Evolutionary conservation across 2,329 filamentous ascomycete genomes (phyloP), one percentile per base, ranked within the genome.

Genomic region (Colletotrichum scovillei): DNA sequence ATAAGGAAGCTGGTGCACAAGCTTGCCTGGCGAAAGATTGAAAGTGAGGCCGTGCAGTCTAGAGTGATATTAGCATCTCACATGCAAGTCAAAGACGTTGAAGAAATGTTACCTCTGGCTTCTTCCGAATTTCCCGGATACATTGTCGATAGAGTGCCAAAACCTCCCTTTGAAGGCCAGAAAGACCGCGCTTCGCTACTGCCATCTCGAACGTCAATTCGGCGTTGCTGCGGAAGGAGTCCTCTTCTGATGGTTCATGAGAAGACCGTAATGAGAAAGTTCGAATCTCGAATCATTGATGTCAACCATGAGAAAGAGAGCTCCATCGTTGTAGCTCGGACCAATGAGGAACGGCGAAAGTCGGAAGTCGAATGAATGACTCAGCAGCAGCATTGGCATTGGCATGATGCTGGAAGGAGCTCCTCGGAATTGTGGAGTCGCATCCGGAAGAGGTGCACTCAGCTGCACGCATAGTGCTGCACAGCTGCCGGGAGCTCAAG

Each of bases 151-250:
- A 99, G 16, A 99, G 89, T 42, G 91, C 88, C 64, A 98, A 83
- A 4, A 98, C 96, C 79, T 98, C 95, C 78, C 90, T 92, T 81
- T 98, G 96, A n/a, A 98, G 87, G 46, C 97, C 97, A 8, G 95
- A 97, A 30, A 95, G 86, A 78, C 91, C 74, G 16, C 73, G 60
- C 55, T 63, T 70, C 57, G 46, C 38, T 42, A 30, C 69, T 38
- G 73, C 66, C 74, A 76, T 76, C 8, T 14, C 62, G 35, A 38
- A 9, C 53, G 52, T 42, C 32, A 30, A 30, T 9, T 70, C 28
- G 26, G 59, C 46, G 24, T 64, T 26, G 22, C 11, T n/a, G 28
- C n/a, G 32, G 66, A 60, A 64, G 55, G 52, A 55, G 46, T 42
- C 30, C 11, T 64, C 49, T 24, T 53, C 55, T 60, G 11, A 38